phyloP scores from a whole-genome alignment of 2,329 filamentous ascomycete species.

The Thelonectria olida region DNA sequence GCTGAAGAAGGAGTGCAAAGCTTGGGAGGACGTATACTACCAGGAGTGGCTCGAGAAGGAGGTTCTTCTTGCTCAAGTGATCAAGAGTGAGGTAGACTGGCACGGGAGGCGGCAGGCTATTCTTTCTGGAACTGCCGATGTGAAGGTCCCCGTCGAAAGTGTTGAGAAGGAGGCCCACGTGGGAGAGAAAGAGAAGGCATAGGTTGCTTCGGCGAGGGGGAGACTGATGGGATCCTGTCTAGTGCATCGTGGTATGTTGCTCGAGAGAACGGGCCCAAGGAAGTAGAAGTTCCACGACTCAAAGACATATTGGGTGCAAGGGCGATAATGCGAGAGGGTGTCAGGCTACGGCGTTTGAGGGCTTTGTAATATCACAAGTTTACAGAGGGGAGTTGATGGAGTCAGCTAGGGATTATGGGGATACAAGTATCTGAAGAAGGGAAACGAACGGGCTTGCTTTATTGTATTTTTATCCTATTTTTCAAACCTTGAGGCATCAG shows the following conservation, averaged over 20 bases:
- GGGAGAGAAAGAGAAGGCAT: constrained; percentile 34
- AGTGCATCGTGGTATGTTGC: background rate
- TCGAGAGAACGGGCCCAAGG: too few relatives aligned
- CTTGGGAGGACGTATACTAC: constrained; percentile 72
- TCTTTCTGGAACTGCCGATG: constrained; percentile 57
- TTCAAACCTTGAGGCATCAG: constrained; percentile 1
- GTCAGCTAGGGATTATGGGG: constrained; percentile 28
- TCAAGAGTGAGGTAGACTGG: constrained; percentile 73
- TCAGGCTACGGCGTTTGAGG: background rate
- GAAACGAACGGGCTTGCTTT: constrained; percentile 9
- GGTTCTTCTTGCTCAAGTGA: constrained; percentile 77
- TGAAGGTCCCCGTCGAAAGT: constrained; percentile 50
- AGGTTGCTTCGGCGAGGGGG: background rate
- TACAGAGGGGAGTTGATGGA: constrained; percentile 37
- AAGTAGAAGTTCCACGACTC: background rate
- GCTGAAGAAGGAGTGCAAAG: constrained; percentile 71
- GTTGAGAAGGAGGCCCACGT: constrained; percentile 35
- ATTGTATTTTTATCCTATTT: background rate
- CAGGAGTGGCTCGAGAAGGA: constrained; percentile 85
- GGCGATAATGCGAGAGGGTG: background rate
- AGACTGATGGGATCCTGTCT: too few relatives aligned
- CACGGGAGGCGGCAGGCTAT: constrained; percentile 66
- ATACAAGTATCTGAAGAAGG: background rate
- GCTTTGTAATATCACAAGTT: constrained; percentile 30
- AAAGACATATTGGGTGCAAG: background rate